phyloP scores from a whole-genome alignment of 208 protist genomes.

The Wallacemonas rigidus region DNA sequence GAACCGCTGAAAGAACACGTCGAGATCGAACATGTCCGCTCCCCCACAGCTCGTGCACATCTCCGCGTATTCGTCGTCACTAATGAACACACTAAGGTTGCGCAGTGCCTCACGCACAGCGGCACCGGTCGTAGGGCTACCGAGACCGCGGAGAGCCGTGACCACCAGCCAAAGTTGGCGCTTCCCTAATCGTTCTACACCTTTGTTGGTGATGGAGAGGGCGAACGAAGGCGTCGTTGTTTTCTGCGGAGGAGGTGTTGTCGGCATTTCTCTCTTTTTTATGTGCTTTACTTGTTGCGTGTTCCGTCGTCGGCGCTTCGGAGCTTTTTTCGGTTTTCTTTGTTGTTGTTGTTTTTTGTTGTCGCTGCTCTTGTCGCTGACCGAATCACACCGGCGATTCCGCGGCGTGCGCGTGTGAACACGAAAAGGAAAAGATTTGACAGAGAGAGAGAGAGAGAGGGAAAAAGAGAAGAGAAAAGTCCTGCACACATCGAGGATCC shows the following conservation, averaged over 20 bases:
- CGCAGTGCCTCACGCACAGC: slow-evolving; percentile 69
- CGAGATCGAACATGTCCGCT: slow-evolving; percentile 16
- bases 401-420: too few relatives aligned
- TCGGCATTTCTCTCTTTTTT: not conserved
- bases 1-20: slow-evolving; percentile 48
- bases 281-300: not conserved
- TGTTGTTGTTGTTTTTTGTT: too few relatives aligned
- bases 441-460: too few relatives aligned
- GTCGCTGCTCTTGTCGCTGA: too few relatives aligned
- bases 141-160: slow-evolving; percentile 33
- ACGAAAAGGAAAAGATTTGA: too few relatives aligned
- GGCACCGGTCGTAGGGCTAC: slow-evolving; percentile 22
- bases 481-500: too few relatives aligned
- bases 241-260: slow-evolving; percentile 24
- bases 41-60: slow-evolving; percentile 36
- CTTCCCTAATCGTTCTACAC: slow-evolving; percentile 59
- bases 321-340: not conserved
- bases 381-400: too few relatives aligned
- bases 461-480: too few relatives aligned
- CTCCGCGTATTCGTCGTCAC: slow-evolving; percentile 52
- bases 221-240: slow-evolving; percentile 25
- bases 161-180: slow-evolving; percentile 74
- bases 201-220: slow-evolving; percentile 50
- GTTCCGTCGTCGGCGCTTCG: not conserved
- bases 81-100: slow-evolving; percentile 60